Base-by-base conservation (phyloP, 108 stramenopile species). In the Nitzschia sp. region DNA sequence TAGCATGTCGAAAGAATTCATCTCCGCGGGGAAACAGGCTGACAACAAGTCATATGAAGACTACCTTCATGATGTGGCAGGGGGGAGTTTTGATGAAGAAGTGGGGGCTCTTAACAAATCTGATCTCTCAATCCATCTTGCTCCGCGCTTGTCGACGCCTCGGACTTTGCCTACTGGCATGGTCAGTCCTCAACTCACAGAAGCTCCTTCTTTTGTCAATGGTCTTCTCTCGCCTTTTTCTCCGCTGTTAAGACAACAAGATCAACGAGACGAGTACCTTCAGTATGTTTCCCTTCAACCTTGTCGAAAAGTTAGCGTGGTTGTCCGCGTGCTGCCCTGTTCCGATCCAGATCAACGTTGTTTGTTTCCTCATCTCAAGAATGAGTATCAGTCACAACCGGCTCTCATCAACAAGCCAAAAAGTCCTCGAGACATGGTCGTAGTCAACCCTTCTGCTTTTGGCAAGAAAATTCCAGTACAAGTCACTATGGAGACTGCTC, bases 381-480 rank as follows among this genome's bases (percentile, higher is more conserved):
- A 60, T 34, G 53, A 11, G 5, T 26, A 14, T 19, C n/a, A 41
- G 6, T 14, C 42, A 44, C 43, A 44, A 38, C 17, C 14, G 0
- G 9, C 44, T 20, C 8, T 53, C 11, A 37, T 44, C 41, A 22
- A 37, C 9, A 17, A 59, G 19, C n/a, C 60, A 19, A 71, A 54
- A 15, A 20, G 40, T 11, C 41, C 63, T 6, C 71, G 64, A 21
- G 84, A 91, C 39, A 60, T 93, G 46, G 77, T 90, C 15, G 65
- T 93, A 25, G 84, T 93, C 26, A 93, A 90, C 69, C 92, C 92
- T 0, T 63, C 83, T 39, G 86, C 87, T 17, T 90, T 93, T 77
- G 84, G 81, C 10, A 75, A 75, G 57, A 42, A 57, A 41, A 80
- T 93, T 63, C 78, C 82, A 1, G 70, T 73, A 5, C 64, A 85